A percentile compares a stretch with the other conserved stretches of the same genome.
These are phyloP conservation scores for Zymoseptoria tritici DNA, from an alignment of 2,329 filamentous ascomycete species.

Conservation along the genomic window DNA sequence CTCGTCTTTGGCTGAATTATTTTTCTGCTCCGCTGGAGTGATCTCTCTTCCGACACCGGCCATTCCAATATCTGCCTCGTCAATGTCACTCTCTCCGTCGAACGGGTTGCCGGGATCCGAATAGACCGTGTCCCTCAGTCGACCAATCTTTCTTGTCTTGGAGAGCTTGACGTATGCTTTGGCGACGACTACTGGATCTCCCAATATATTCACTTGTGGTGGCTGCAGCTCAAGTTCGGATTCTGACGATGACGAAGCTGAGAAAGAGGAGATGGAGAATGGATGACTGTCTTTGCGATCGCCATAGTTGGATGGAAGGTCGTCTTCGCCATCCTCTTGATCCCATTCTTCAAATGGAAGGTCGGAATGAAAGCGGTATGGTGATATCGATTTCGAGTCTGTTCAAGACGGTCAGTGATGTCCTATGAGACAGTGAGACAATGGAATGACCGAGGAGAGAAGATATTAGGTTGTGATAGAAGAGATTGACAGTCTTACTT, in stretches of 20 bases:
- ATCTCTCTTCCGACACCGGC: background rate
- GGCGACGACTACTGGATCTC: background rate
- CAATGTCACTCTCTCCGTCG: background rate
- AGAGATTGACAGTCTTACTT: background rate
- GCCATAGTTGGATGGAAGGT: background rate
- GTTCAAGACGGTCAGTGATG: background rate
- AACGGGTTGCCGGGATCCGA: constrained; percentile 24
- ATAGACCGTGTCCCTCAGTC: constrained; percentile 20
- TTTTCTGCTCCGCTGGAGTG: background rate
- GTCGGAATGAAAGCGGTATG: background rate
- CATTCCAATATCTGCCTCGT: background rate
- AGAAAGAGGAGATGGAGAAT: background rate
- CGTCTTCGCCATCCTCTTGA: background rate
- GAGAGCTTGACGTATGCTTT: constrained; percentile 6
- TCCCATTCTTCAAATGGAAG: background rate
- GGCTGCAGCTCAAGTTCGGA: background rate
- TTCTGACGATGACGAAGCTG: background rate
- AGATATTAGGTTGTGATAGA: background rate
- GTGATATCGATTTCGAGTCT: background rate
- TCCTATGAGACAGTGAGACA: background rate
- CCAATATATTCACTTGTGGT: background rate
- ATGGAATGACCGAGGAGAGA: background rate
- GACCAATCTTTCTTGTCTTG: constrained; percentile 4
- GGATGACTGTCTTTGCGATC: background rate
- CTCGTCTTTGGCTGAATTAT: background rate